Conservation (phyloP, 208 protist species). For the Wallacemonas sp. region DNA sequence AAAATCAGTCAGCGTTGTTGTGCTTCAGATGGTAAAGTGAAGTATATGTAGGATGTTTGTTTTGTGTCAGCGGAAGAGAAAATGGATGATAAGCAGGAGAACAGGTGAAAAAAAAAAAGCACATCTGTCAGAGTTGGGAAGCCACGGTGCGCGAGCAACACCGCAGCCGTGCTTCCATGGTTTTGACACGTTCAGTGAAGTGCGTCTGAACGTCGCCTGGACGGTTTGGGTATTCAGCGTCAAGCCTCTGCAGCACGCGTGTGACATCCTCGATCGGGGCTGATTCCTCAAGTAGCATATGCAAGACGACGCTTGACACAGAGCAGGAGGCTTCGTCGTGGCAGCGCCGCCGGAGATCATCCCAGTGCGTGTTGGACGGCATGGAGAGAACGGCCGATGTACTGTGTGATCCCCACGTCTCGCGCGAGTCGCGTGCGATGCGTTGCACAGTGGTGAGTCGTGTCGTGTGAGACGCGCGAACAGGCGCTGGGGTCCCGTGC, state of each 20-base stretch:
- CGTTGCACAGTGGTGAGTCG: too few relatives aligned
- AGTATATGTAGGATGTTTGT: too few relatives aligned
- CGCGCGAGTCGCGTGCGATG: too few relatives aligned
- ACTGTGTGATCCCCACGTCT: too few relatives aligned
- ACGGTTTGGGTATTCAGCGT: background rate
- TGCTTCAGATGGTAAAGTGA: too few relatives aligned
- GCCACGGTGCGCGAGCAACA: background rate
- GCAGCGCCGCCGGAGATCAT: background rate
- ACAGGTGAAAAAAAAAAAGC: background rate
- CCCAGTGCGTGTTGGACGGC: background rate
- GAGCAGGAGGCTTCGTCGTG: background rate
- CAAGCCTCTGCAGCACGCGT: background rate
- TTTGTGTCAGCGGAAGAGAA: background rate
- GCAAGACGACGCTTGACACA: background rate
- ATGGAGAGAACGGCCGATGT: background rate
- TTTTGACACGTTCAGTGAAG: background rate
- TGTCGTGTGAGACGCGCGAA: too few relatives aligned
- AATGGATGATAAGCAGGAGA: background rate
- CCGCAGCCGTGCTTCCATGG: background rate
- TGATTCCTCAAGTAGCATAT: background rate
- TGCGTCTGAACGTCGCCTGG: background rate
- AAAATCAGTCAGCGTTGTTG: too few relatives aligned
- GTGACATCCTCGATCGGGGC: background rate
- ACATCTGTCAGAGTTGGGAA: background rate
- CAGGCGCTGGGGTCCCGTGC: too few relatives aligned